Percentiles rank a stretch among this genome's conserved stretches.
Evolutionary conservation across 306 rosid genomes (phyloP).

Genomic region (Fagus crenata): DNA sequence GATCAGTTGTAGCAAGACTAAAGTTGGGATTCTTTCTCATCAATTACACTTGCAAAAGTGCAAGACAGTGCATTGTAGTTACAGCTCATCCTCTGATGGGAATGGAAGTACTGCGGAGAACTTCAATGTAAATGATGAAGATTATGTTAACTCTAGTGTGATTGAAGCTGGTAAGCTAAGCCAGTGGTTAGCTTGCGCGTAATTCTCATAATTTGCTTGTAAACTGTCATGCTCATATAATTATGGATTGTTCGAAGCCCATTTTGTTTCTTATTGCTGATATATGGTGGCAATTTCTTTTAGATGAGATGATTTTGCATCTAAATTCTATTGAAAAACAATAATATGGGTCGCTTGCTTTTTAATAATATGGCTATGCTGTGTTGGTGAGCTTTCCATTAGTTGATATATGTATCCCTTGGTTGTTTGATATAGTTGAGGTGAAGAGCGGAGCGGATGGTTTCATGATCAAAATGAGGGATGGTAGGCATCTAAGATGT

Average conservation of each 20-base stretch:
- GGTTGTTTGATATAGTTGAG: conserved; percentile 65
- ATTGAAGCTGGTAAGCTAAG: conserved; percentile 85
- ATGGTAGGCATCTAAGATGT: conserved; percentile 87
- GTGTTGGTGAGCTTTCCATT: background rate
- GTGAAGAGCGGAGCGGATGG: conserved; percentile 98
- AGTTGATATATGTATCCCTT: conserved; percentile 13
- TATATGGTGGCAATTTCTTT: background rate
- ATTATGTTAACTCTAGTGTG: conserved; percentile 81
- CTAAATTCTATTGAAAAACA: background rate
- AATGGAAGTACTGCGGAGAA: conserved; percentile 81
- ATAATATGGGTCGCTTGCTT: background rate
- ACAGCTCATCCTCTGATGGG: conserved; percentile 68
- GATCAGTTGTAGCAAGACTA: conserved; percentile 38
- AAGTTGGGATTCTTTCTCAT: conserved; percentile 40
- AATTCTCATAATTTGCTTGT: background rate
- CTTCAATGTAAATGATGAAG: conserved; percentile 84
- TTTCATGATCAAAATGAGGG: conserved; percentile 94
- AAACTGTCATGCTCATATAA: background rate
- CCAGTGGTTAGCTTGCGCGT: background rate
- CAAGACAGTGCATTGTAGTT: conserved; percentile 59
- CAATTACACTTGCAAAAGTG: conserved; percentile 41
- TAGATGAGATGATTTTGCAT: background rate
- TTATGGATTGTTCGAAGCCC: background rate
- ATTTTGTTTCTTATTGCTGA: background rate
- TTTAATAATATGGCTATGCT: background rate